Evolutionary conservation across 1,139 yeast species (phyloP).

Genomic region (Geotrichum cucujoidarum): DNA sequence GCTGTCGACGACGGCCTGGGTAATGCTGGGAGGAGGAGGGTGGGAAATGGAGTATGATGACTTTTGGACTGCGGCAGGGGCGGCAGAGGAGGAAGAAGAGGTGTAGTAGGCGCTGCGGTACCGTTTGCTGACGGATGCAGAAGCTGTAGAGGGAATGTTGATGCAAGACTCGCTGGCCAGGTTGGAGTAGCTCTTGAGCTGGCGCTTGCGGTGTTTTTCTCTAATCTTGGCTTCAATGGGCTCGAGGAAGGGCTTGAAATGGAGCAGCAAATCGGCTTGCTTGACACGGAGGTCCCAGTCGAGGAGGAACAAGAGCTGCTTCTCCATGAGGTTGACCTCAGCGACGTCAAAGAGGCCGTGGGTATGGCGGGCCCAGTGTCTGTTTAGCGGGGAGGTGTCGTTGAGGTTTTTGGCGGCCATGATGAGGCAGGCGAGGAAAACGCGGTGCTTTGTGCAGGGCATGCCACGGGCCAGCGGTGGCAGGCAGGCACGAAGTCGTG

Average conservation of each 20-base stretch:
- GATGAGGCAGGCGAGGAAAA: constrained; percentile 81
- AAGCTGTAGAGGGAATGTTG: neutral
- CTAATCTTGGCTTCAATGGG: constrained; percentile 52
- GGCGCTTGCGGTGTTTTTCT: neutral
- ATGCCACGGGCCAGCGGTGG: constrained; percentile 91
- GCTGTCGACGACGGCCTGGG: neutral
- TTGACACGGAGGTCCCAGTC: constrained; percentile 77
- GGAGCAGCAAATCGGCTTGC: constrained; percentile 61
- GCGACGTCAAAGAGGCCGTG: constrained; percentile 68
- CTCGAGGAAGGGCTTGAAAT: constrained; percentile 67
- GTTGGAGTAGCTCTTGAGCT: neutral
- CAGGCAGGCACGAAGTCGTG: constrained; percentile 65
- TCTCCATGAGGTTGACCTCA: constrained; percentile 88
- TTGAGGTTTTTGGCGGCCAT: constrained; percentile 86
- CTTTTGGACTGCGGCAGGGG: too few relatives aligned
- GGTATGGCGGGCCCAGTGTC: constrained; percentile 92
- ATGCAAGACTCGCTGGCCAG: too few relatives aligned
- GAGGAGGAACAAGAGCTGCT: constrained; percentile 73
- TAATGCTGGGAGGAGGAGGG: too few relatives aligned
- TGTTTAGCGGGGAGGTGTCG: constrained; percentile 90
- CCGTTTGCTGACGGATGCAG: neutral
- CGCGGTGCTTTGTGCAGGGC: constrained; percentile 89
- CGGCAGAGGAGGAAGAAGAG: neutral
- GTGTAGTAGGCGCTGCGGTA: neutral
- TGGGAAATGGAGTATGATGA: too few relatives aligned